phyloP scores from a whole-genome alignment of 768 basidiomycete genomes.

The Suillus sp. region DNA sequence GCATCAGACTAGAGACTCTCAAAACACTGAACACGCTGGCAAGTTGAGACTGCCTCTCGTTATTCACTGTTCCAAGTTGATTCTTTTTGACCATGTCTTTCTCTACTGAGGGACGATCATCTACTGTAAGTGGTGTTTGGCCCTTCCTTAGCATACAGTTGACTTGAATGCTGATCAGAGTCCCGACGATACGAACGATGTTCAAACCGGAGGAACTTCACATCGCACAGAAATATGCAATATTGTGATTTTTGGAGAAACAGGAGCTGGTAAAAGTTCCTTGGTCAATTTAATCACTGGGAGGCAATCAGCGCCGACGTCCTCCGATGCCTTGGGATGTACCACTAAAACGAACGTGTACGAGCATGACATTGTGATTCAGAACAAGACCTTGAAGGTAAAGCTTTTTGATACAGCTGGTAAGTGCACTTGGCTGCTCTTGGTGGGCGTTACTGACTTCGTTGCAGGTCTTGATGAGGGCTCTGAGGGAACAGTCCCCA shows the following conservation, averaged over 20 bases:
- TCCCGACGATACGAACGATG: not conserved
- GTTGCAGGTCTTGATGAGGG: conserved; percentile 18
- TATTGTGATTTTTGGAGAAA: conserved; percentile 35
- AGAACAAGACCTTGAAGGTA: conserved; percentile 13
- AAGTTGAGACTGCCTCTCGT: not conserved
- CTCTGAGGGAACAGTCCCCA: conserved; percentile 10
- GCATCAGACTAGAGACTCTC: not conserved
- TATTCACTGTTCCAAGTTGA: not conserved
- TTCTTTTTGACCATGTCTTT: not conserved
- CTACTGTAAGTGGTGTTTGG: not conserved
- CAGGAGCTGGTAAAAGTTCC: conserved; percentile 35
- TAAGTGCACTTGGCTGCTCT: not conserved
- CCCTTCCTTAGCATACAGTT: not conserved
- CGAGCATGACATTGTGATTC: not conserved
- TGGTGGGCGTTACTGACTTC: conserved; percentile 22
- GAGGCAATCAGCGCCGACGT: conserved; percentile 32
- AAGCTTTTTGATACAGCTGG: conserved; percentile 18
- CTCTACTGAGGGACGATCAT: not conserved
- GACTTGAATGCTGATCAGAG: not conserved
- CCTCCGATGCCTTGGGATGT: conserved; percentile 24
- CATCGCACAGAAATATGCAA: conserved; percentile 13
- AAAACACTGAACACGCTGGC: not conserved
- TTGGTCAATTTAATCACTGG: conserved; percentile 35
- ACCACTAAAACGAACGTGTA: conserved; percentile 13
- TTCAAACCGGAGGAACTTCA: not conserved